Evolutionary conservation across 148 eudicot species (phyloP), one percentile per base, ranked within the genome.

Genomic region (Cornus suecica): DNA sequence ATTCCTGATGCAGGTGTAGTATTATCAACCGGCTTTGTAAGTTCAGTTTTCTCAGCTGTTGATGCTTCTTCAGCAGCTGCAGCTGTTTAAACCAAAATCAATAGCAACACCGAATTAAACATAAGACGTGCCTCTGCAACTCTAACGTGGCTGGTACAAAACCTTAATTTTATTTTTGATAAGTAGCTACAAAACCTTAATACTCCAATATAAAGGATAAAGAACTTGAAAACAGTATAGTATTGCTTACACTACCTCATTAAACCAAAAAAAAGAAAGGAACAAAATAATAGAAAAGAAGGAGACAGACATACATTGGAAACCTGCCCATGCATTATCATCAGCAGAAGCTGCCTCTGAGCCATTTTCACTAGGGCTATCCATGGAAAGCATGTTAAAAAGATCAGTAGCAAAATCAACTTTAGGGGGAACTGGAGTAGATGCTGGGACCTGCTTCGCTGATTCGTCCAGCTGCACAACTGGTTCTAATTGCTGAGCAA

Each of bases 341-440:
- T 93, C 99, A 77, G 87, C 84, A 70, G 87, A 76, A 73, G 83
- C 83, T 84, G 61, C 87, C 61, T 69, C 97, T 52, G 91, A 75
- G 76, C 87, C 77, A 81, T 76, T 88, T 70, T 88, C 98, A 84
- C 74, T 78, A 32, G 97, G 82, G 73, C 56, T 84, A 76, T 96
- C 97, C 87, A 90, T 85, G 63, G 99, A 93, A 79, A 96, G 97
- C 90, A 96, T 93, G 85, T 89, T 66, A 74, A 96, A 91, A 74
- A 96, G 98, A 85, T 96, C 94, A 75, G 91, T 90, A 66, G 99
- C 93, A 85, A 69, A 88, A 85, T 93, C 97, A 78, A 86, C 88
- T 86, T 93, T 96, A 29, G 94, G 87, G 62, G 90, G 85, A 74
- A 52, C 85, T 45, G 84, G 67, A 73, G 79, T 66, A 77, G 77